Evolutionary conservation across 148 eudicot genomes (phyloP), one percentile per base, ranked within the genome.

Genomic region (Suaeda aralocaspica): DNA sequence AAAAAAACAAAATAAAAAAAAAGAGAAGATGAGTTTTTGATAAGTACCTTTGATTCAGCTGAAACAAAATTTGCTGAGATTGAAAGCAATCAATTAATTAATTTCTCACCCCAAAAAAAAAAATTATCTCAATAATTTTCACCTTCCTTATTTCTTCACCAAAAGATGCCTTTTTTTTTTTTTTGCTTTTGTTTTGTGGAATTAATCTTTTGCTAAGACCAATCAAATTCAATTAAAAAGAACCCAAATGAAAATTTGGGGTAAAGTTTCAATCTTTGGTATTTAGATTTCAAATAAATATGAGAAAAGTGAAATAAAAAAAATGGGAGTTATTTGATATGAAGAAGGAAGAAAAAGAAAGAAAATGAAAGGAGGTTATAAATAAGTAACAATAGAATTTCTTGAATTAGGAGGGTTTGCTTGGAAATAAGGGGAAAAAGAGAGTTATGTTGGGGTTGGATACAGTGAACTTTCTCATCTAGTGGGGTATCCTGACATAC

Each of bases 381-480:
- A 61, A 9, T 14, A 61, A 34, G 26, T n/a, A 21, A 36, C n/a
- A n/a, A 21, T 2, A 46, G 22, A 21, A n/a, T n/a, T n/a, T n/a
- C n/a, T n/a, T n/a, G n/a, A 8, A 36, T 24, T n/a, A 68, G 34
- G 33, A 16, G 21, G 31, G 21, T 51, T n/a, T 2, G 8, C 4
- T 41, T 19, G 34, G n/a, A 41, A 30, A 33, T 16, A 13, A 21
- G 30, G 31, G 65, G 9, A 24, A 24, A 49, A 12, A 2, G 2
- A 14, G 46, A 22, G 72, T 34, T 13, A 13, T 14, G 25, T 15
- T 3, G 34, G 31, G 74, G 74, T 76, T 76, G 71, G 79, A 58
- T 76, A 30, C 79, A 76, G 66, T 76, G 79, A 71, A 76, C 72
- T 71, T 48, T 30, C 41, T 34, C 29, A 48, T 57, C 45, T 66